Conservation (phyloP, 768 basidiomycete genomes). For the Dioszegia hungarica region DNA sequence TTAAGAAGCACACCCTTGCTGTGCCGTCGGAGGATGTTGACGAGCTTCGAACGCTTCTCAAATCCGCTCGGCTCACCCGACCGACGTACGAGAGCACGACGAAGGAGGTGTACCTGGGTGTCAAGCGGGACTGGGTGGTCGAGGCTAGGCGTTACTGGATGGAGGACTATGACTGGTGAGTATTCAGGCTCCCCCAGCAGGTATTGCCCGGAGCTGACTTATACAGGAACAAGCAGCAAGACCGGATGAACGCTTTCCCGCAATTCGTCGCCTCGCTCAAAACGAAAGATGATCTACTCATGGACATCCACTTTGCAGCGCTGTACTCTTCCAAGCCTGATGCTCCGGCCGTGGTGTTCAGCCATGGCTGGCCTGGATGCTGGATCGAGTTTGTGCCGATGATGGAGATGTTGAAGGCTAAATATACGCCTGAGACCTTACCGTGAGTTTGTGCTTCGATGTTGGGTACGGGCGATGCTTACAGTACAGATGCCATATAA, state of each 20-base stretch:
- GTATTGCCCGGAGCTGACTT: neutral
- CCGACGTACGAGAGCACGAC: conserved; percentile 24
- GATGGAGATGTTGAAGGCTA: conserved; percentile 6
- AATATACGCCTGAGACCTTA: conserved; percentile 5
- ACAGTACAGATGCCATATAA: conserved; percentile 9
- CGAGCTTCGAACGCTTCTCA: conserved; percentile 22
- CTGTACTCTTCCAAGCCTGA: conserved; percentile 22
- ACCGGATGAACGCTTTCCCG: conserved; percentile 21
- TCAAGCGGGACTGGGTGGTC: conserved; percentile 23
- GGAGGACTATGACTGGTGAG: conserved; percentile 28
- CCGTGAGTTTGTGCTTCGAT: neutral
- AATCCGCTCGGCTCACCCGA: conserved; percentile 14
- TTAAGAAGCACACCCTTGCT: conserved; percentile 22
- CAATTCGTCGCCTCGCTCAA: conserved; percentile 16
- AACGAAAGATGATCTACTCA: conserved; percentile 12
- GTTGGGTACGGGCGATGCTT: neutral
- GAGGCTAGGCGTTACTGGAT: conserved; percentile 23
- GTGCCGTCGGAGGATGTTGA: conserved; percentile 24
- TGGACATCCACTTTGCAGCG: conserved; percentile 23
- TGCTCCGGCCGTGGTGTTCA: conserved; percentile 23
- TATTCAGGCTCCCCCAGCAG: conserved; percentile 10
- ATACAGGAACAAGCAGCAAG: conserved; percentile 23
- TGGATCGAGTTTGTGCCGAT: conserved; percentile 19
- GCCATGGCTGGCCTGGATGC: conserved; percentile 34
- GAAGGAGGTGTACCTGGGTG: conserved; percentile 18